Evolutionary conservation across 2,329 filamentous ascomycete genomes (phyloP).

Genomic region (Fusarium pininemorale): DNA sequence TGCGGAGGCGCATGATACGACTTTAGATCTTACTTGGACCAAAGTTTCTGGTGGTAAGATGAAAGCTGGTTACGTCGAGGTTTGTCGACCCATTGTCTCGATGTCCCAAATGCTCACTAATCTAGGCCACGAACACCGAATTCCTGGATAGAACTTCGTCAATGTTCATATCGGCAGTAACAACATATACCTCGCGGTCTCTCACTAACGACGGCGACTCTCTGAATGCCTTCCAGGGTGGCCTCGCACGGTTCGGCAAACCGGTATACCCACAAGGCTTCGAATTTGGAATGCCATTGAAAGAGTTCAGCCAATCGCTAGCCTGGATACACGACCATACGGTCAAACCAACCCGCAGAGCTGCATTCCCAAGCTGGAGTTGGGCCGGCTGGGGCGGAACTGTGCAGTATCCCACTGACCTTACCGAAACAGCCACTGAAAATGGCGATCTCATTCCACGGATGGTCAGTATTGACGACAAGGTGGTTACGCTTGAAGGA

Average conservation of each 20-base stretch:
- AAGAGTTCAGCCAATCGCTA: background rate
- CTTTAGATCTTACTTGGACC: background rate
- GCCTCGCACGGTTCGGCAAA: background rate
- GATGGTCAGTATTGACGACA: background rate
- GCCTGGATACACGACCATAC: background rate
- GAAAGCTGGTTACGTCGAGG: background rate
- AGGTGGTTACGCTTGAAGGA: accelerated
- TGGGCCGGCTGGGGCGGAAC: background rate
- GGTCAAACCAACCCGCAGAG: background rate
- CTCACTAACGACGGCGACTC: background rate
- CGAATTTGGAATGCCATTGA: background rate
- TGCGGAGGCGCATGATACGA: background rate
- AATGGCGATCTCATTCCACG: background rate
- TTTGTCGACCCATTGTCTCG: too few relatives aligned
- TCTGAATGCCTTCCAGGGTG: background rate
- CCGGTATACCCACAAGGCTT: background rate
- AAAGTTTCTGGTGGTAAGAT: background rate
- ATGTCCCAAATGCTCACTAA: too few relatives aligned
- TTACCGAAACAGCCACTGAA: background rate
- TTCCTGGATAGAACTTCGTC: background rate
- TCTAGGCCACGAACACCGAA: background rate
- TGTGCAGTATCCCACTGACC: background rate
- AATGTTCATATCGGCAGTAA: background rate
- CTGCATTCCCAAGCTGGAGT: background rate
- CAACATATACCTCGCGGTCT: background rate